Conservation (phyloP, 1,139 yeast species). For the Hyphopichia wangnamkhiaoensis region DNA sequence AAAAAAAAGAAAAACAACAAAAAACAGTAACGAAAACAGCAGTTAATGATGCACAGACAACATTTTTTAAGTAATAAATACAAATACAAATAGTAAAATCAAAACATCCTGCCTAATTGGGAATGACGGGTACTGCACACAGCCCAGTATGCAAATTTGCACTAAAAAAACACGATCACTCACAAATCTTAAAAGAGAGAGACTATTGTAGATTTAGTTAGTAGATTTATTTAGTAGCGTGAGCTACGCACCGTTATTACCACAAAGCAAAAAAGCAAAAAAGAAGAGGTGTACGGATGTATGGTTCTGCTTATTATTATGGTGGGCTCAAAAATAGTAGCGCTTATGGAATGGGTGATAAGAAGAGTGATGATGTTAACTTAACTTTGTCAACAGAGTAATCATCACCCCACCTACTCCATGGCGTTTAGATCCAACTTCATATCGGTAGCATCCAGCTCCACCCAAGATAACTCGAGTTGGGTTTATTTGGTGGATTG, state of each 20-base stretch:
- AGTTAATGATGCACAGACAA: constrained; percentile 1
- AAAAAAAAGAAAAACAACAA: neutral
- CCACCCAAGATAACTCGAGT: constrained; percentile 46
- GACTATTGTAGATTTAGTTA: too few species aligned
- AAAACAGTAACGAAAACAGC: neutral
- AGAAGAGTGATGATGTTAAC: too few species aligned
- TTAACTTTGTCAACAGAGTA: too few species aligned
- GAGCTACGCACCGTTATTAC: neutral
- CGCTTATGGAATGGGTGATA: too few species aligned
- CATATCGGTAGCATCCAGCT: constrained; percentile 18
- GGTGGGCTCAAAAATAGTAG: neutral
- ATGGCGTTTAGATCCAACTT: constrained; percentile 30
- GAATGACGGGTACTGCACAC: neutral
- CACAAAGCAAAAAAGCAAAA: neutral
- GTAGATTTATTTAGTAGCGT: too few species aligned
- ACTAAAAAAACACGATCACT: too few species aligned
- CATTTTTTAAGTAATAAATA: neutral
- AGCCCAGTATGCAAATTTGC: too few species aligned
- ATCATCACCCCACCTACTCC: too few species aligned
- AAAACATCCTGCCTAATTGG: neutral
- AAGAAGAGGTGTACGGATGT: neutral
- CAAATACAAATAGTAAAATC: neutral
- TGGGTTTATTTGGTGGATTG: constrained; percentile 89
- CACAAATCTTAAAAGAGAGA: too few species aligned
- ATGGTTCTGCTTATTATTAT: neutral